phyloP scores from a whole-genome alignment of 1,284 basidiomycete genomes.

The Pyrrhoderma noxium region DNA sequence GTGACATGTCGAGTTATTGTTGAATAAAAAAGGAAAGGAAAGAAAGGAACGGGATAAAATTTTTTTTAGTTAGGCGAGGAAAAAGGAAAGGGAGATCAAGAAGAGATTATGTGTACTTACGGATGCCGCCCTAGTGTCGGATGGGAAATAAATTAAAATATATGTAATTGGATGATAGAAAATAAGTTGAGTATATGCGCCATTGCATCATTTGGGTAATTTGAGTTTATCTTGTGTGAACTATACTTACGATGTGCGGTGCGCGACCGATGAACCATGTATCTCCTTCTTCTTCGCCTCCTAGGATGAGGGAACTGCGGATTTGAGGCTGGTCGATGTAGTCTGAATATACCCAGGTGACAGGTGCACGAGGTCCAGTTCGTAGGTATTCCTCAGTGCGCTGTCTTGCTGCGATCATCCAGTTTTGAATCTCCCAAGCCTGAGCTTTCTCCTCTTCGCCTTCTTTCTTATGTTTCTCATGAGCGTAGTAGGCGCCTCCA shows the following conservation, averaged over 20 bases:
- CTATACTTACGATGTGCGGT: constrained; percentile 14
- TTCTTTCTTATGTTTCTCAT: constrained; percentile 48
- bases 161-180: too few relatives aligned
- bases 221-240: not conserved
- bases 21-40: not conserved
- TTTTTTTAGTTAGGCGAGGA: not conserved
- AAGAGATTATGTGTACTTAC: constrained; percentile 2
- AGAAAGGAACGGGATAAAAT: too few relatives aligned
- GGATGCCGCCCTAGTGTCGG: constrained; percentile 13
- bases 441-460: constrained; percentile 52
- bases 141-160: not conserved
- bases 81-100: not conserved
- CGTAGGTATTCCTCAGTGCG: constrained; percentile 43
- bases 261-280: constrained; percentile 13
- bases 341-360: constrained; percentile 40
- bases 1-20: not conserved
- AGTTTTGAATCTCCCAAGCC: constrained; percentile 44
- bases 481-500: constrained; percentile 38
- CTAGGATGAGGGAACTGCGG: constrained; percentile 1
- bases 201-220: too few relatives aligned
- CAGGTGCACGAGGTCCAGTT: constrained; percentile 40
- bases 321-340: constrained; percentile 10
- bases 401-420: constrained; percentile 49
- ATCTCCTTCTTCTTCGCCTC: constrained; percentile 11
- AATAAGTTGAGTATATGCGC: not conserved